Conservation (phyloP, 148 eudicot genomes). For the Rhododendron ferrugineum region DNA sequence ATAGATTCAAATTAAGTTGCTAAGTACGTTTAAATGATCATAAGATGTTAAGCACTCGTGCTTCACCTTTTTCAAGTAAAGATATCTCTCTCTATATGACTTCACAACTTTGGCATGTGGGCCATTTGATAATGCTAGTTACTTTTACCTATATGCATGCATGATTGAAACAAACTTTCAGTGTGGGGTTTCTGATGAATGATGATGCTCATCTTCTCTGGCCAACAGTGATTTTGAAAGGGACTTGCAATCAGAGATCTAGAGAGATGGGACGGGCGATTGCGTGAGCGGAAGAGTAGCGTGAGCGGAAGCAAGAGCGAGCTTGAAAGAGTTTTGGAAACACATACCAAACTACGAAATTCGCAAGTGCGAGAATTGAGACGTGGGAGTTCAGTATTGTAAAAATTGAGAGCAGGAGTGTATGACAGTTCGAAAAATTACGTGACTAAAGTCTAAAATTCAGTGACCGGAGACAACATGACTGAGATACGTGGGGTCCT, state of each 20-base stretch:
- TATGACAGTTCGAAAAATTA: too few species aligned
- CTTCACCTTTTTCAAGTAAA: not conserved
- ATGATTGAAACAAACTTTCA: constrained; percentile 14
- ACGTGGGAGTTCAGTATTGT: too few species aligned
- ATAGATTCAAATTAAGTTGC: not conserved
- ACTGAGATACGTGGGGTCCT: constrained; percentile 37
- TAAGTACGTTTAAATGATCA: not conserved
- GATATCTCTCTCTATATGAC: not conserved
- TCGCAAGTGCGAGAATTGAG: too few species aligned
- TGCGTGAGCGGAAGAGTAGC: not conserved
- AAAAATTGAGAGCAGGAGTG: not conserved
- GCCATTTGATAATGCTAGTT: constrained; percentile 26
- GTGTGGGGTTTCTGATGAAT: constrained; percentile 24
- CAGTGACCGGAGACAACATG: not conserved
- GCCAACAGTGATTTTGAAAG: constrained; percentile 30
- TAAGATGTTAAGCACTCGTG: not conserved
- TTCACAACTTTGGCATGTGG: constrained; percentile 20
- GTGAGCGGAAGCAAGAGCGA: not conserved
- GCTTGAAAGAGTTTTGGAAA: not conserved
- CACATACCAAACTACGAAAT: not conserved
- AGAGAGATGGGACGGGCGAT: constrained; percentile 7
- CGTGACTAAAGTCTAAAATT: too few species aligned
- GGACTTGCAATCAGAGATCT: constrained; percentile 29
- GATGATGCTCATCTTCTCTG: constrained; percentile 22
- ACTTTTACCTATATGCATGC: not conserved